These are phyloP conservation scores for Bipolaris oryzae DNA, from an alignment of 2,329 filamentous ascomycete species.

Conservation along the genomic window DNA sequence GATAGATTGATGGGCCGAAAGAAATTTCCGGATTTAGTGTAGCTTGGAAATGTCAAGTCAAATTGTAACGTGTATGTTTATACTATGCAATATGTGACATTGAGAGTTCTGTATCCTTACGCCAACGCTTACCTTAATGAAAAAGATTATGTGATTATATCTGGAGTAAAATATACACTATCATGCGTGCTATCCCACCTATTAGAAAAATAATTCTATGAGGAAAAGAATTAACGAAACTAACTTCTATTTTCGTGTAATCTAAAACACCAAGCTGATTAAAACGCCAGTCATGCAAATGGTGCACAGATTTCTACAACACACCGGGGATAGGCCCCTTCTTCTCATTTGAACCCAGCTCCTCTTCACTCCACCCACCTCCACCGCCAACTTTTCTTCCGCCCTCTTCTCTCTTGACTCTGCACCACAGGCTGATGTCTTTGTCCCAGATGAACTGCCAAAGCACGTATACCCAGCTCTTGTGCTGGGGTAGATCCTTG, in stretches of 20 bases:
- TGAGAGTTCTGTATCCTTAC: no score
- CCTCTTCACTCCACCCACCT: slow-evolving; percentile 54
- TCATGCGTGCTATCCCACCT: no score
- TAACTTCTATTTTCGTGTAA: slow-evolving; percentile 1
- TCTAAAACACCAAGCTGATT: slow-evolving; percentile 3
- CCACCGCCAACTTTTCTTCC: slow-evolving; percentile 62
- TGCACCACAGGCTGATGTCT: slow-evolving; percentile 85
- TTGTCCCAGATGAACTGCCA: slow-evolving; percentile 96
- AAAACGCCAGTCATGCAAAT: slow-evolving; percentile 8
- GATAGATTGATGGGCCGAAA: background rate
- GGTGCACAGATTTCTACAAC: slow-evolving; percentile 9
- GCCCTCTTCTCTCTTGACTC: slow-evolving; percentile 89
- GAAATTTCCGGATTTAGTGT: background rate
- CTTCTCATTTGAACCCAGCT: slow-evolving; percentile 55
- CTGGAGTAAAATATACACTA: no score
- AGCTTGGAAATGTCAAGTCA: background rate
- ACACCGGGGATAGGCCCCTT: slow-evolving; percentile 54
- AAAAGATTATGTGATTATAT: no score
- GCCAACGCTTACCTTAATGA: no score
- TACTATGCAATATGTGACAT: no score
- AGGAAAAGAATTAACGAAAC: background rate
- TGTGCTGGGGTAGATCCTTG: slow-evolving; percentile 80
- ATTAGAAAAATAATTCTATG: background rate
- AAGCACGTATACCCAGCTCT: slow-evolving; percentile 90
- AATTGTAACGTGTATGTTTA: background rate